A percentile compares a stretch with the other conserved stretches of the same genome.
Conservation (phyloP, 2,329 filamentous ascomycete genomes). For the Coniosporium tulheliwenetii region DNA sequence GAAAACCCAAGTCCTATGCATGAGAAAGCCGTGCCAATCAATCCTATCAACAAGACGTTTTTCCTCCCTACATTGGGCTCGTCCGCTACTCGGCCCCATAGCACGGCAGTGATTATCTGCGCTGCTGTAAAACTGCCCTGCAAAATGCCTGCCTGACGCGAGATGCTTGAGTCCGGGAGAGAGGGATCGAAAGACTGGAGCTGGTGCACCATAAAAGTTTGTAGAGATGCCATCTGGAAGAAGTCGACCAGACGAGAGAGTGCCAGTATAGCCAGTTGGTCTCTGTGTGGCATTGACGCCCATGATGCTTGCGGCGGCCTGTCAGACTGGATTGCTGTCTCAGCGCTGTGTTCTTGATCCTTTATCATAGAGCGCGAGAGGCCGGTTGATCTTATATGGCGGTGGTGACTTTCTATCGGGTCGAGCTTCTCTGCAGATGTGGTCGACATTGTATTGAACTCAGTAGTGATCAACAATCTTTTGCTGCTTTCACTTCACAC, state of each 20-base stretch:
- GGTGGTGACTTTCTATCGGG: no score
- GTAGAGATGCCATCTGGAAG: slow-evolving; percentile 26
- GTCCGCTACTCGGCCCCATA: slow-evolving; percentile 25
- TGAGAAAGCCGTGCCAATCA: slow-evolving; percentile 21
- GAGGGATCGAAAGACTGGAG: slow-evolving; percentile 23
- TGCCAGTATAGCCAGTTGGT: slow-evolving; percentile 22
- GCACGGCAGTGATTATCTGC: slow-evolving; percentile 24
- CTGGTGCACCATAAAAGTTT: slow-evolving; percentile 29
- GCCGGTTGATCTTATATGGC: no score
- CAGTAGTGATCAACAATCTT: no score
- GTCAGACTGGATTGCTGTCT: slow-evolving; percentile 43
- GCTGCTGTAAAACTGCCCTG: slow-evolving; percentile 26
- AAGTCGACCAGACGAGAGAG: slow-evolving; percentile 27
- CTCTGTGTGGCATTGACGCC: slow-evolving; percentile 23
- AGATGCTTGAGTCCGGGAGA: slow-evolving; percentile 30
- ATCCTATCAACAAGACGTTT: slow-evolving; percentile 21
- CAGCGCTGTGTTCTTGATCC: no score
- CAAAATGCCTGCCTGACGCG: slow-evolving; percentile 24
- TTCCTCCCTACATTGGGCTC: slow-evolving; percentile 28
- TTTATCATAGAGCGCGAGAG: no score
- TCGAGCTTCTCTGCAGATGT: no score
- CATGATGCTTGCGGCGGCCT: slow-evolving; percentile 14
- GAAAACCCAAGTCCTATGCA: slow-evolving; percentile 24
- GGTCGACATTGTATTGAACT: no score
- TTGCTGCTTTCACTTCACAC: no score